Evolutionary conservation across 2,329 filamentous ascomycete species (phyloP).

Genomic region (Endoconidiophora laricicola): DNA sequence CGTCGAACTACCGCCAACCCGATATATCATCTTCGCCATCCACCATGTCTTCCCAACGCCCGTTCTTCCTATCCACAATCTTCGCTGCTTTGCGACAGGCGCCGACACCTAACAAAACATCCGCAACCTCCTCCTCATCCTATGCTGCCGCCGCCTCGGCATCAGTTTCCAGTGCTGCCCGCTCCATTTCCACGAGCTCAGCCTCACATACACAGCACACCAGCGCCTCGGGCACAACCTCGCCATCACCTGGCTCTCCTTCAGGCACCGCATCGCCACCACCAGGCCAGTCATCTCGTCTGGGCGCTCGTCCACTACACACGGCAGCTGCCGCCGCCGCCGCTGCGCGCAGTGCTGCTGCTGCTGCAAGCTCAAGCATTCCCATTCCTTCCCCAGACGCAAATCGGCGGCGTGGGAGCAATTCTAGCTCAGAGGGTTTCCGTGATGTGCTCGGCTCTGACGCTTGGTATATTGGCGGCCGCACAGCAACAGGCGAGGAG

Average conservation of each 20-base stretch:
- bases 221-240: constrained; percentile 17
- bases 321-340: constrained; percentile 8
- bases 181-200: constrained; percentile 16
- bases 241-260: constrained; percentile 14
- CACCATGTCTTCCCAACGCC: constrained; percentile 27
- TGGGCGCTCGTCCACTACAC: neutral
- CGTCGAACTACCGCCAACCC: neutral
- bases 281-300: constrained; percentile 11
- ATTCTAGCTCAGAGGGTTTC: constrained; percentile 62
- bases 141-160: constrained; percentile 15
- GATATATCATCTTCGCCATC: neutral
- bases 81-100: constrained; percentile 36
- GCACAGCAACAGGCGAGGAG: constrained; percentile 62
- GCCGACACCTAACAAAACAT: constrained; percentile 22
- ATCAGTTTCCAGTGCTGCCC: constrained; percentile 12
- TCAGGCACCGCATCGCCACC: constrained; percentile 11
- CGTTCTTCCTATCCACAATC: constrained; percentile 40
- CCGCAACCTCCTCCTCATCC: constrained; percentile 18
- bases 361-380: constrained; percentile 20
- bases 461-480: constrained; percentile 68
- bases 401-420: constrained; percentile 45
- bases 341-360: constrained; percentile 18
- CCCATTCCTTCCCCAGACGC: constrained; percentile 22
- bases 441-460: constrained; percentile 54
- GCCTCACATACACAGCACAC: constrained; percentile 11